Evolutionary conservation across 1,284 basidiomycete species (phyloP).

Genomic region (Mycosarcoma maydis): DNA sequence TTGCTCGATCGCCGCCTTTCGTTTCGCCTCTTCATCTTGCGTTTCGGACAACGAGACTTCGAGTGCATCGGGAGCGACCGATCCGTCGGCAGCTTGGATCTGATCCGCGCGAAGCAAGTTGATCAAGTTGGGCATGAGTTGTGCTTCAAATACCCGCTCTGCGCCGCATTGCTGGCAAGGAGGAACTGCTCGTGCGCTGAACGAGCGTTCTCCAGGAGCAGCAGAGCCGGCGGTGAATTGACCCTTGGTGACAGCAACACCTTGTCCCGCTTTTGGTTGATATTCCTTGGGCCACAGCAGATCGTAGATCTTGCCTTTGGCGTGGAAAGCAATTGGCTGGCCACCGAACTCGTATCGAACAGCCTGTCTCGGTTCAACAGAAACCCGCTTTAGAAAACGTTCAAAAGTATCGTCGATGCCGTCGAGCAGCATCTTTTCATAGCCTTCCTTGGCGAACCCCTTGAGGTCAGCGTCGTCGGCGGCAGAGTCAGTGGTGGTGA

Average conservation of each 20-base stretch:
- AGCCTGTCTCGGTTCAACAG: slow-evolving; percentile 56
- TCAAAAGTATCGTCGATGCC: slow-evolving; percentile 63
- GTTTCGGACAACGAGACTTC: background rate
- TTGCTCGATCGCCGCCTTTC: slow-evolving; percentile 53
- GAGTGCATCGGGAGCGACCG: slow-evolving; percentile 1
- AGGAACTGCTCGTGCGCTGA: slow-evolving; percentile 33
- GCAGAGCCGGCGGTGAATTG: slow-evolving; percentile 12
- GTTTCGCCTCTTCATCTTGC: slow-evolving; percentile 21
- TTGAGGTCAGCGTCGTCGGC: slow-evolving; percentile 41
- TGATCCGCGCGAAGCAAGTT: slow-evolving; percentile 52
- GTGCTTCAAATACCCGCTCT: slow-evolving; percentile 61
- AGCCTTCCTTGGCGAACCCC: slow-evolving; percentile 55
- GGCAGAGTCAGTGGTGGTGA: slow-evolving; percentile 6
- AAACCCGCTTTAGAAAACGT: slow-evolving; percentile 58
- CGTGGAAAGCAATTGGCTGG: slow-evolving; percentile 56
- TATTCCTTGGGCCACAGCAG: slow-evolving; percentile 52
- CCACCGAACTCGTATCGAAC: slow-evolving; percentile 64
- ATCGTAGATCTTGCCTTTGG: slow-evolving; percentile 47
- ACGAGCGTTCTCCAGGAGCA: background rate
- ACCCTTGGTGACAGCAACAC: slow-evolving; percentile 25
- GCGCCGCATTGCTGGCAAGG: slow-evolving; percentile 55
- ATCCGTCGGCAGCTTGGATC: slow-evolving; percentile 32
- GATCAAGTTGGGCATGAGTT: slow-evolving; percentile 66
- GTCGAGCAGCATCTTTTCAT: slow-evolving; percentile 59
- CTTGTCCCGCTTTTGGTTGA: slow-evolving; percentile 6